Percentiles rank a stretch among this genome's conserved stretches.
These are phyloP conservation scores for Terfezia boudieri DNA, from an alignment of 495 filamentous ascomycete genomes.

Conservation along the genomic window DNA sequence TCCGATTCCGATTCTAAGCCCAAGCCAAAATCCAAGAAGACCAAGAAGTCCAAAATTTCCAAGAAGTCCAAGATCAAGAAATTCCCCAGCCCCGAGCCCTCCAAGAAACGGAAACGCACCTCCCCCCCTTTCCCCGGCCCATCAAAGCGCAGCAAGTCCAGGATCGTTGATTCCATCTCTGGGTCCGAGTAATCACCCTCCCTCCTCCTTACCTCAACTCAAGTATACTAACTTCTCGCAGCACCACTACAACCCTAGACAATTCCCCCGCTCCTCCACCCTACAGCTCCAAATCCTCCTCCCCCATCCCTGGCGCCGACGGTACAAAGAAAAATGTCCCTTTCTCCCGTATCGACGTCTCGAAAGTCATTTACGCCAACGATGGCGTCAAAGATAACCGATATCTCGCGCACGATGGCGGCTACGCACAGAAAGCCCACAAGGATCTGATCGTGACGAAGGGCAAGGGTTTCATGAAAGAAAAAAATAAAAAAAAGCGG, in stretches of 20 bases:
- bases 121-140: background rate
- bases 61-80: slow-evolving; percentile 6
- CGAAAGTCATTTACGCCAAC: slow-evolving; percentile 35
- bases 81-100: slow-evolving; percentile 7
- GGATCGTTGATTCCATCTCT: slow-evolving; percentile 21
- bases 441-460: slow-evolving; percentile 72
- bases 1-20: slow-evolving; percentile 8
- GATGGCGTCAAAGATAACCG: slow-evolving; percentile 15
- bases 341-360: slow-evolving; percentile 40
- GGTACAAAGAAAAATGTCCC: slow-evolving; percentile 25
- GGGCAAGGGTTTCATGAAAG: slow-evolving; percentile 97
- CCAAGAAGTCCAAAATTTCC: too few relatives aligned
- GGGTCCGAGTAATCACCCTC: slow-evolving; percentile 2
- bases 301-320: background rate
- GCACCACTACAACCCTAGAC: background rate
- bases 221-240: background rate
- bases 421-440: slow-evolving; percentile 72
- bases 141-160: background rate
- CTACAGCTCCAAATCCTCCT: background rate
- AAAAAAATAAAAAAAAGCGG: slow-evolving; percentile 90
- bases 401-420: slow-evolving; percentile 35
- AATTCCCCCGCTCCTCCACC: background rate
- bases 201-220: background rate
- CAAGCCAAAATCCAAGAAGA: slow-evolving; percentile 12
- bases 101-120: slow-evolving; percentile 24